phyloP scores from a whole-genome alignment of 106 monocot genomes.

The Cymbidium sinense region DNA sequence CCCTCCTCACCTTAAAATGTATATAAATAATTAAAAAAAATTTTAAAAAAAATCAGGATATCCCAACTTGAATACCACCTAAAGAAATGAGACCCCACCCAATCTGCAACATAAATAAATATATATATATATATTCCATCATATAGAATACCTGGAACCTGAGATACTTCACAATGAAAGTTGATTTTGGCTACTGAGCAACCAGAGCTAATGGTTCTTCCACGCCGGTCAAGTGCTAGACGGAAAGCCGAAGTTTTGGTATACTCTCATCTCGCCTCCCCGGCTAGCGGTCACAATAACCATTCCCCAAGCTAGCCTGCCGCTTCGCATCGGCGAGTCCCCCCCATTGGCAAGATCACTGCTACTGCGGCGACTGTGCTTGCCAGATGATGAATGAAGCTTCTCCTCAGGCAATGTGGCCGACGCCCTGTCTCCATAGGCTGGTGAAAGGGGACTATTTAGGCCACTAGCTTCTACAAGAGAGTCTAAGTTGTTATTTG shows the following conservation, averaged over 20 bases:
- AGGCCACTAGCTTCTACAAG: not conserved
- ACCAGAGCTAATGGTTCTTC: not conserved
- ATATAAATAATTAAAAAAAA: not conserved
- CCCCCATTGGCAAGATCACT: slow-evolving; percentile 4
- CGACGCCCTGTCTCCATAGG: slow-evolving; percentile 16
- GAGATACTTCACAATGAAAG: no score
- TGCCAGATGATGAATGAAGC: slow-evolving; percentile 11
- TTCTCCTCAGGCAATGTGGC: slow-evolving; percentile 45
- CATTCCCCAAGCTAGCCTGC: slow-evolving; percentile 40
- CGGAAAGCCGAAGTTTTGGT: slow-evolving; percentile 46
- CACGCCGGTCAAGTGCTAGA: not conserved
- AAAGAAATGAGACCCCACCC: not conserved
- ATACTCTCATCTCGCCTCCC: slow-evolving; percentile 34
- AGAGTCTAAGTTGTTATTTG: not conserved
- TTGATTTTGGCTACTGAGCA: not conserved
- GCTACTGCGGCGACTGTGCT: slow-evolving; percentile 4
- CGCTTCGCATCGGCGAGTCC: not conserved
- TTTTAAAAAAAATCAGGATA: not conserved
- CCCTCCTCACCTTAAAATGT: not conserved
- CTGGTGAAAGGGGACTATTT: not conserved
- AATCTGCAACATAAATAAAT: not conserved
- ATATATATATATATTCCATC: not conserved
- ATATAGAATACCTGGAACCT: no score
- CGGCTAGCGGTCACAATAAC: slow-evolving; percentile 50
- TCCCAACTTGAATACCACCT: not conserved